Evolutionary conservation across 2,329 filamentous ascomycete species (phyloP).

Genomic region (Beauveria caledonica): DNA sequence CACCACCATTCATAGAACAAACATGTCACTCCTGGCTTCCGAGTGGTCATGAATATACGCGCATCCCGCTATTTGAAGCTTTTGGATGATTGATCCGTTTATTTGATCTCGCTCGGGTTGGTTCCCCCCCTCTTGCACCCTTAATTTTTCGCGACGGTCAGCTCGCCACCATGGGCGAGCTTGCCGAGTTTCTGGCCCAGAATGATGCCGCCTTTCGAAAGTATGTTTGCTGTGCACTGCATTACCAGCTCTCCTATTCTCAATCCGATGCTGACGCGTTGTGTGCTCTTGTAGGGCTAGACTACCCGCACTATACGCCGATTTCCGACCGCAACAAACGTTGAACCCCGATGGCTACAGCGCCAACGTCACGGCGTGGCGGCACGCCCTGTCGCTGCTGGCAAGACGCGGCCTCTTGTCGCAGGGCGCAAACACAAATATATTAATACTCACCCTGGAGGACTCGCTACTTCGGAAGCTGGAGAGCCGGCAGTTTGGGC

Average conservation of each 20-base stretch:
- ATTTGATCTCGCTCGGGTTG: background rate
- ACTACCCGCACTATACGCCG: conserved; percentile 79
- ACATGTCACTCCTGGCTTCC: background rate
- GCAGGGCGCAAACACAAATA: conserved; percentile 32
- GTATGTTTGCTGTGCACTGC: conserved; percentile 25
- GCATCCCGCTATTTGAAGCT: background rate
- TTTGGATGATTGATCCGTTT: background rate
- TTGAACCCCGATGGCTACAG: conserved; percentile 80
- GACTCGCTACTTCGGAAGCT: conserved; percentile 62
- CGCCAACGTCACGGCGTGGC: conserved; percentile 75
- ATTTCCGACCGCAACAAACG: conserved; percentile 65
- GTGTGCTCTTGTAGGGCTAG: conserved; percentile 48
- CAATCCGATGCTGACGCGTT: background rate
- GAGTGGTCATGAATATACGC: background rate
- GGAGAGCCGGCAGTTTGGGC: conserved; percentile 69
- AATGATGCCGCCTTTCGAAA: conserved; percentile 55
- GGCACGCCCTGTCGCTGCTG: conserved; percentile 62
- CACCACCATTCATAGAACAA: background rate
- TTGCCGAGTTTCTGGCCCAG: conserved; percentile 57
- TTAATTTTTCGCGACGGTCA: background rate
- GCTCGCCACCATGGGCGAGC: conserved; percentile 49
- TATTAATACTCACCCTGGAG: conserved; percentile 46
- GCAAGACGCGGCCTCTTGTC: conserved; percentile 51
- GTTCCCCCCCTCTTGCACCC: background rate
- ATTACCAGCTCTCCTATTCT: no score